phyloP scores from a whole-genome alignment of 2,329 filamentous ascomycete species.

The Cercospora berteroae region DNA sequence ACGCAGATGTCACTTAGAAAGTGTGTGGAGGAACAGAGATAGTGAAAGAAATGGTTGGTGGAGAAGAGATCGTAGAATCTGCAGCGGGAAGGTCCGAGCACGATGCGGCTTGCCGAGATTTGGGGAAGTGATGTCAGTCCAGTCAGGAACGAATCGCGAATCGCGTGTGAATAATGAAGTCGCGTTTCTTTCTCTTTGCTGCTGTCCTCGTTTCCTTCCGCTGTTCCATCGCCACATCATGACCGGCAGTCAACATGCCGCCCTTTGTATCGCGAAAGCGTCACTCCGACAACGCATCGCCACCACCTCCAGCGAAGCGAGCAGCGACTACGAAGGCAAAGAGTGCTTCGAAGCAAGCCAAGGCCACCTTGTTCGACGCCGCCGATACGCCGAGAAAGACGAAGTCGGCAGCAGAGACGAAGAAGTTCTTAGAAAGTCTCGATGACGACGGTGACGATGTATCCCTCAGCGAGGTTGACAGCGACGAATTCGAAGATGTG shows the following conservation, averaged over 20 bases:
- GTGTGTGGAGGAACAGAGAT: neutral
- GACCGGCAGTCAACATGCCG: conserved; percentile 54
- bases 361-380: conserved; percentile 46
- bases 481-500: conserved; percentile 53
- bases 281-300: conserved; percentile 51
- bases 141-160: neutral
- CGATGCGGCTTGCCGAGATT: conserved; percentile 3
- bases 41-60: conserved; percentile 2
- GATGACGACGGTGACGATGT: conserved; percentile 41
- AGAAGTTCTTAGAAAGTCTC: conserved; percentile 40
- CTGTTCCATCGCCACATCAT: neutral
- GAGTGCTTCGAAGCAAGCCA: conserved; percentile 31
- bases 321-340: conserved; percentile 14
- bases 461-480: conserved; percentile 46
- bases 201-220: neutral
- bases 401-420: conserved; percentile 32
- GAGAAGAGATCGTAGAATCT: conserved; percentile 6
- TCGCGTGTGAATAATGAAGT: conserved; percentile 6
- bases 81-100: neutral
- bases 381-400: conserved; percentile 40
- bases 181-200: neutral
- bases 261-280: conserved; percentile 68
- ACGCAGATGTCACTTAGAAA: too few species aligned
- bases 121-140: conserved; percentile 6
- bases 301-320: conserved; percentile 29